These are phyloP conservation scores for Thielaviopsis ethacetica DNA, from an alignment of 2,329 filamentous ascomycete species.

Conservation along the genomic window DNA sequence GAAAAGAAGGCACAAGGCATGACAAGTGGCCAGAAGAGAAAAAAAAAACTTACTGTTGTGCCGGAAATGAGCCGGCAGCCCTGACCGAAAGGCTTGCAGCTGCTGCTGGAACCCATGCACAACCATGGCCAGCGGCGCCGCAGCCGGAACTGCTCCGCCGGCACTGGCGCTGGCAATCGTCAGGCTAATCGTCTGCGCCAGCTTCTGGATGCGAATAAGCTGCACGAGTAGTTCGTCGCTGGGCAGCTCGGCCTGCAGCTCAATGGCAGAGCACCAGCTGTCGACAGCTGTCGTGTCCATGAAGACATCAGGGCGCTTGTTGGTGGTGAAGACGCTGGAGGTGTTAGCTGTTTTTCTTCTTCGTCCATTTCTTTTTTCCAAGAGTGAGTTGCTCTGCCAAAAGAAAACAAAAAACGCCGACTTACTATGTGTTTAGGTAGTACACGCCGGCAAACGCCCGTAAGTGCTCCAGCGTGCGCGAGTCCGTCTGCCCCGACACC, in stretches of 20 bases:
- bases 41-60: conserved; percentile 19
- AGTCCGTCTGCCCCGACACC: conserved; percentile 11
- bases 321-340: conserved; percentile 25
- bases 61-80: conserved; percentile 21
- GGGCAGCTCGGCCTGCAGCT: conserved; percentile 24
- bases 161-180: conserved; percentile 20
- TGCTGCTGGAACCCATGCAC: conserved; percentile 29
- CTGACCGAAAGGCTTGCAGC: conserved; percentile 23
- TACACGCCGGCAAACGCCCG: conserved; percentile 33
- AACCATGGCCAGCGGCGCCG: conserved; percentile 22
- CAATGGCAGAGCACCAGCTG: conserved; percentile 26
- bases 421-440: conserved; percentile 32
- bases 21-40: no score
- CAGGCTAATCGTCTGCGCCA: conserved; percentile 29
- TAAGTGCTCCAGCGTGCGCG: conserved; percentile 25
- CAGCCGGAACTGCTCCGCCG: conserved; percentile 14
- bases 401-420: conserved; percentile 1
- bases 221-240: conserved; percentile 29
- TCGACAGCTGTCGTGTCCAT: conserved; percentile 30
- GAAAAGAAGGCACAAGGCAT: no score
- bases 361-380: no score
- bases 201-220: conserved; percentile 30
- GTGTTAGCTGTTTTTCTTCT: background rate
- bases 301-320: conserved; percentile 31
- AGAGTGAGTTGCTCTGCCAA: background rate